These are phyloP conservation scores for Pyrenopolyporus hunteri DNA, from an alignment of 495 filamentous ascomycete genomes.

Conservation along the genomic window DNA sequence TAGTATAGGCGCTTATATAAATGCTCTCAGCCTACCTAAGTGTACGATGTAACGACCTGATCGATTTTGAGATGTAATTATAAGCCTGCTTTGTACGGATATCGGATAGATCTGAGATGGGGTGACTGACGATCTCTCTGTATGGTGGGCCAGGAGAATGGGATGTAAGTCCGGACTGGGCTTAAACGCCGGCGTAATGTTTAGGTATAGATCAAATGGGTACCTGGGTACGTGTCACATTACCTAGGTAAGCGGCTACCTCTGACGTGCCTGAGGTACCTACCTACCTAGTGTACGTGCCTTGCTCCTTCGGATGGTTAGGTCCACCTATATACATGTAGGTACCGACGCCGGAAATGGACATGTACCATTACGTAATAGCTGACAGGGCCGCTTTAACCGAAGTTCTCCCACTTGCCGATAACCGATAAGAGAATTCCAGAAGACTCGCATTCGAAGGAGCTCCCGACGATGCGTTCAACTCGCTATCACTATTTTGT, in stretches of 20 bases:
- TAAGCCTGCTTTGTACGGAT: constrained; percentile 11
- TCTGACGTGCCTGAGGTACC: not conserved
- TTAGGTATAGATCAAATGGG: too few relatives aligned
- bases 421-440: constrained; percentile 36
- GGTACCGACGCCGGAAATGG: not conserved
- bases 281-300: not conserved
- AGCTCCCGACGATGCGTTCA: constrained; percentile 26
- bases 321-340: too few relatives aligned
- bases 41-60: not conserved
- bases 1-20: not conserved
- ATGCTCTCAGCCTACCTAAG: too few relatives aligned
- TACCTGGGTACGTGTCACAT: too few relatives aligned
- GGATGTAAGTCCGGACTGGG: constrained; percentile 11
- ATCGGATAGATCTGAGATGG: constrained; percentile 22
- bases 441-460: constrained; percentile 14
- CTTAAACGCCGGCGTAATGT: too few relatives aligned
- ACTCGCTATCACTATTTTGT: constrained; percentile 20
- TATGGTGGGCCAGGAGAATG: not conserved
- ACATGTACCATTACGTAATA: not conserved
- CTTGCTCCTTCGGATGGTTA: too few relatives aligned
- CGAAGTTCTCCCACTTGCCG: constrained; percentile 27
- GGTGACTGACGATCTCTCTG: too few relatives aligned
- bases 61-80: not conserved
- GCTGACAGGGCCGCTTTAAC: not conserved
- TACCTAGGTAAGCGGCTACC: too few relatives aligned